A percentile compares a stretch with the other conserved stretches of the same genome.
Evolutionary conservation across 441 rosid genomes (phyloP).

Genomic region (Brassica hybrid): DNA sequence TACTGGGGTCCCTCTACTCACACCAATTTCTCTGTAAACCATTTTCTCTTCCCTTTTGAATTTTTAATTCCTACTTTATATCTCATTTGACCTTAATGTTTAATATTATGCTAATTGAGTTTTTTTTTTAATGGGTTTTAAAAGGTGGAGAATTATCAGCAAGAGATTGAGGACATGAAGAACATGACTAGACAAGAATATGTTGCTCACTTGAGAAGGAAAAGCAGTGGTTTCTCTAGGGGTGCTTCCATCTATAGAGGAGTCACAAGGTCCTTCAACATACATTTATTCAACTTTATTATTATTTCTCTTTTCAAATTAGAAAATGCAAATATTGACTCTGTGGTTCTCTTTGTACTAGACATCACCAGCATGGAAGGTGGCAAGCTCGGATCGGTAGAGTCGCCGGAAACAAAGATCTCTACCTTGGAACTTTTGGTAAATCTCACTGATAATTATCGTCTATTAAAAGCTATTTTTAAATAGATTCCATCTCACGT

Average conservation of each 20-base stretch:
- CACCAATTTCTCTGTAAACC: slow-evolving; percentile 83
- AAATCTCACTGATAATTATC: slow-evolving; percentile 28
- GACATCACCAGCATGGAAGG: slow-evolving; percentile 99
- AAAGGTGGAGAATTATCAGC: slow-evolving; percentile 77
- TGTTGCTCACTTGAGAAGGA: slow-evolving; percentile 96
- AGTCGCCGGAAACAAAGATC: slow-evolving; percentile 98
- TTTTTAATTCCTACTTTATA: slow-evolving; percentile 17
- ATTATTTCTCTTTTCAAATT: background rate
- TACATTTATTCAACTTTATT: background rate
- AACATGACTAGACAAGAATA: slow-evolving; percentile 92
- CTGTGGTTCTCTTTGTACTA: slow-evolving; percentile 30
- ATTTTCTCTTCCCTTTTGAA: slow-evolving; percentile 12
- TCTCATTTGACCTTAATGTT: slow-evolving; percentile 25
- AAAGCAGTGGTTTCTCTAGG: slow-evolving; percentile 98
- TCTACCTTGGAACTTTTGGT: slow-evolving; percentile 97
- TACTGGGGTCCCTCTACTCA: slow-evolving; percentile 99
- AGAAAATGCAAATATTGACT: background rate
- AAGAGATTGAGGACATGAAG: slow-evolving; percentile 84
- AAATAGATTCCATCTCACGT: background rate
- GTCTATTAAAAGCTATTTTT: background rate
- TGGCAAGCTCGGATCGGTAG: slow-evolving; percentile 99
- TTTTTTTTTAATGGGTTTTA: slow-evolving; percentile 3
- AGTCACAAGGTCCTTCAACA: slow-evolving; percentile 70
- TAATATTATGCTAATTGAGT: background rate
- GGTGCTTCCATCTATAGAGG: slow-evolving; percentile 99